A percentile compares a stretch with the other conserved stretches of the same genome.
These are phyloP conservation scores for Lachnellula subtilissima DNA, from an alignment of 2,329 filamentous ascomycete genomes.

Conservation along the genomic window DNA sequence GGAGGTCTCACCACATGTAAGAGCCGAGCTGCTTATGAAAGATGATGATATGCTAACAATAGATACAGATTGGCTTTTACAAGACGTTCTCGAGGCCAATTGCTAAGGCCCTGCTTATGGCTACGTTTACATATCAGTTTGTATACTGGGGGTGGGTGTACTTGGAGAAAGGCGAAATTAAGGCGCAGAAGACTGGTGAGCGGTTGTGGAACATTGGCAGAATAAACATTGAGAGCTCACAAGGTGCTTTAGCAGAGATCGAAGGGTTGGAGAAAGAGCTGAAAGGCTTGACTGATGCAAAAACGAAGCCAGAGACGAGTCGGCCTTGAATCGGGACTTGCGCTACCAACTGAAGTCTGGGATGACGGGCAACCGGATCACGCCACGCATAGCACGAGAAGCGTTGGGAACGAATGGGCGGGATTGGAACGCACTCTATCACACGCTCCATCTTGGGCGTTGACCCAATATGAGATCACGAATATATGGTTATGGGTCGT, in stretches of 20 bases:
- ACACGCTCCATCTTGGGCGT: too few species aligned
- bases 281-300: too few species aligned
- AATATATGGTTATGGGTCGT: too few species aligned
- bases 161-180: conserved; percentile 67
- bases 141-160: conserved; percentile 70
- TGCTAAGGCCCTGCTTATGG: conserved; percentile 67
- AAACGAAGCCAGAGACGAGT: too few species aligned
- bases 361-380: too few species aligned
- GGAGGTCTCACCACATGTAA: conserved; percentile 15
- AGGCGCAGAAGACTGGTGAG: conserved; percentile 53
- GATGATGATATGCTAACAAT: background rate
- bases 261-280: conserved; percentile 14
- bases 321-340: too few species aligned
- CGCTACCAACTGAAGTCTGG: too few species aligned
- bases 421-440: too few species aligned
- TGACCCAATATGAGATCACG: too few species aligned
- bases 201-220: background rate
- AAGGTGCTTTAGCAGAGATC: conserved; percentile 9
- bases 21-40: background rate
- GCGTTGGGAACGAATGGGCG: too few species aligned
- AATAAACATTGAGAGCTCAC: conserved; percentile 1
- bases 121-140: conserved; percentile 75
- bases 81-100: conserved; percentile 69
- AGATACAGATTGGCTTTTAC: conserved; percentile 60
- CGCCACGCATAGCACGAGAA: too few species aligned